Evolutionary conservation across 768 basidiomycete species (phyloP), one percentile per base, ranked within the genome.

Genomic region (Daedaleopsis sinensis): DNA sequence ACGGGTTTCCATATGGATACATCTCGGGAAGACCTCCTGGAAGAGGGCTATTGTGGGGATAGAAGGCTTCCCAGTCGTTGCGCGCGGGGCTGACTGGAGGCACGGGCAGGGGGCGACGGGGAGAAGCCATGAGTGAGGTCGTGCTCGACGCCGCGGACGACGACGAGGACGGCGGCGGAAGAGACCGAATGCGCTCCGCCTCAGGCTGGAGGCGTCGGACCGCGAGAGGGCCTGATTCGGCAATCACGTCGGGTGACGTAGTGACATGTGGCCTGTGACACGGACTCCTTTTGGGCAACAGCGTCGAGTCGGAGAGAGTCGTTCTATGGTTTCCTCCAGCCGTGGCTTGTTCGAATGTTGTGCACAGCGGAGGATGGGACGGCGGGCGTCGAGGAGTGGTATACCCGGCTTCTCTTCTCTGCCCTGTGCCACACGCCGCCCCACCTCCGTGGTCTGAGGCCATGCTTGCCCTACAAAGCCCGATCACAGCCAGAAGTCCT

Each of bases 81-180:
- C 57, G 59, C 3, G 37, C 46, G 12, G 24, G 38, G 42, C 16
- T 53, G 38, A 52, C 59, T 0, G 69, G 77, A 1, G 74, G 74
- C 3, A 64, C 65, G 3, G 76, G 77, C 5, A 78, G 71, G 18
- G 74, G 74, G 18, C 75, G 68, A 44, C 72, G 70, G 35, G 68
- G 56, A 24, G 66, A 59, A 39, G 66, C 64, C 64, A 70, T 68
- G 36, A 57, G 55, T 68, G 36, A 57, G 55, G 61, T 62, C n/a
- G 59, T 38, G 55, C 55, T 61, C 66, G 60, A 53, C 57, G 65
- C 35, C 24, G 7, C 47, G 52, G 12, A 48, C 58, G 27, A 55
- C 52, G 55, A 50, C 37, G 24, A 36, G 21, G 57, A 32, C 57
- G 54, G 43, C 46, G 46, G 27, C 54, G 47, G 59, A 55, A 42